phyloP scores from a whole-genome alignment of 208 protist genomes.

The Leptomonas pyrrhocoris region DNA sequence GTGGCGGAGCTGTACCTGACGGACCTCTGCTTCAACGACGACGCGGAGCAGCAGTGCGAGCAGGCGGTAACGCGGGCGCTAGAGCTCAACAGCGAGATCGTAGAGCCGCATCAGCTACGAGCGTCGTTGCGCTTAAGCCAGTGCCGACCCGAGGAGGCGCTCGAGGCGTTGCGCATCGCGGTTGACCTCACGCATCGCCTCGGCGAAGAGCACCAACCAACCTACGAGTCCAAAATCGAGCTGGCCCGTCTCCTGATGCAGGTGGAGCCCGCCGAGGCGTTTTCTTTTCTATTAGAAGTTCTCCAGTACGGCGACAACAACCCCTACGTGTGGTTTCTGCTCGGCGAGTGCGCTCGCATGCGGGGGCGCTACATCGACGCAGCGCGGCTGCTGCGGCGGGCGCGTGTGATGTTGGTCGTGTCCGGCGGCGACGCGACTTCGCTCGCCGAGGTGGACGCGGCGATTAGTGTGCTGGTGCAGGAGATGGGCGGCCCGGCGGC shows the following conservation, averaged over 20 bases:
- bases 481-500: constrained; percentile 88
- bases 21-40: constrained; percentile 84
- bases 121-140: constrained; percentile 87
- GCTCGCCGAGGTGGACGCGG: constrained; percentile 75
- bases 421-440: constrained; percentile 55
- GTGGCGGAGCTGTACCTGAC: constrained; percentile 91
- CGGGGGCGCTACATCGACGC: constrained; percentile 76
- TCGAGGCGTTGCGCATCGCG: constrained; percentile 61
- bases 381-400: constrained; percentile 78
- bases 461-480: constrained; percentile 77
- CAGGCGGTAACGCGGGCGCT: constrained; percentile 57
- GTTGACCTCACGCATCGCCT: constrained; percentile 84
- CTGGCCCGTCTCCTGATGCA: constrained; percentile 91
- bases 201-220: constrained; percentile 87
- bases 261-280: constrained; percentile 75
- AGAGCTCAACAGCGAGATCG: constrained; percentile 44
- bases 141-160: constrained; percentile 65
- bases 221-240: constrained; percentile 92
- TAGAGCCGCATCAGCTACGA: constrained; percentile 87
- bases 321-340: constrained; percentile 92
- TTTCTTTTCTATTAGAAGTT: constrained; percentile 78
- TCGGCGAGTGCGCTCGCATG: constrained; percentile 87
- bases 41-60: constrained; percentile 88
- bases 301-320: constrained; percentile 92
- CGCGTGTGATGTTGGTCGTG: constrained; percentile 85